Conservation (phyloP, 177 flowering plant genomes). For the Vitis hybrid region DNA sequence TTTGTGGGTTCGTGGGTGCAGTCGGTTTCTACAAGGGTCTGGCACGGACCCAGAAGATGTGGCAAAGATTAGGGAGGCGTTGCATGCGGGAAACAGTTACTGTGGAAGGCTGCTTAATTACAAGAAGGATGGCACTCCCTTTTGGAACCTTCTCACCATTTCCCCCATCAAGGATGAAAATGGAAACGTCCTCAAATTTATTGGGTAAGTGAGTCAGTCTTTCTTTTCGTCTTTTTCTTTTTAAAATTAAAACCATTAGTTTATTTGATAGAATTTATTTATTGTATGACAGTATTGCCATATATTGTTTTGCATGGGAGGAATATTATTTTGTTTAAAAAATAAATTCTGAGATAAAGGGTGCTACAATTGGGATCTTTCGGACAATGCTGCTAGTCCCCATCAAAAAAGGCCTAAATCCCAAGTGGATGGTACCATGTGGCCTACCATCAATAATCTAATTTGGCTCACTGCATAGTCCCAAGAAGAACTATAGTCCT, state of each 20-base stretch:
- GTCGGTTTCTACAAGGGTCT: constrained; percentile 90
- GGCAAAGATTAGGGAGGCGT: constrained; percentile 70
- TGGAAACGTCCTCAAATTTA: constrained; percentile 85
- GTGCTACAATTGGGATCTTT: too few species aligned
- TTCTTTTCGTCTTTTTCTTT: not conserved
- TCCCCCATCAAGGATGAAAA: constrained; percentile 91
- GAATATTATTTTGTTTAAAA: too few species aligned
- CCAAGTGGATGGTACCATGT: too few species aligned
- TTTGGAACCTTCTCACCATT: constrained; percentile 96
- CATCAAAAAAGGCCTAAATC: too few species aligned
- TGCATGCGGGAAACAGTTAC: constrained; percentile 57
- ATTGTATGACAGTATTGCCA: too few species aligned
- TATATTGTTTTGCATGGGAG: too few species aligned
- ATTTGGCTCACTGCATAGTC: too few species aligned
- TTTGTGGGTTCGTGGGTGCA: constrained; percentile 24
- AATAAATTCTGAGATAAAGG: too few species aligned
- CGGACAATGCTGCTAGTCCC: too few species aligned
- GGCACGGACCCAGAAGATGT: constrained; percentile 82
- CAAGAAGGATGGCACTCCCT: constrained; percentile 93
- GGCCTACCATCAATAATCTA: too few species aligned
- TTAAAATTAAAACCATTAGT: not conserved
- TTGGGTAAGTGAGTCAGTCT: constrained; percentile 59
- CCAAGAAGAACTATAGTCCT: too few species aligned
- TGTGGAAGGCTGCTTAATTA: constrained; percentile 91
- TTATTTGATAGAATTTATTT: too few species aligned